phyloP scores from a whole-genome alignment of 192 early-diverging fungal species.

The Gaertneriomyces semiglobifer region DNA sequence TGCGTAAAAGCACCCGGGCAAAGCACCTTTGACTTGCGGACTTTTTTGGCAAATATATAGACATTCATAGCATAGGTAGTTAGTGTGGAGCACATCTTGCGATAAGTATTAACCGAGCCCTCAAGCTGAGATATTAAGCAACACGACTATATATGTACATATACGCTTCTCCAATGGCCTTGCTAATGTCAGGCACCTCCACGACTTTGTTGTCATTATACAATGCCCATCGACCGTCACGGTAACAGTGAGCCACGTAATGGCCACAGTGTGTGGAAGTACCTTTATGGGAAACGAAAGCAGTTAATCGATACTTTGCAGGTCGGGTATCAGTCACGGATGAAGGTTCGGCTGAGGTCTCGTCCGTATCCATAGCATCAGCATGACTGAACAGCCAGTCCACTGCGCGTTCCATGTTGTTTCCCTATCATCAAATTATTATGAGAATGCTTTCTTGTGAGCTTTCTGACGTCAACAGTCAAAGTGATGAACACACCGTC shows the following conservation, averaged over 20 bases:
- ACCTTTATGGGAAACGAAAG: constrained; percentile 94
- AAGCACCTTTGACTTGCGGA: constrained; percentile 42
- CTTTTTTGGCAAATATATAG: not conserved
- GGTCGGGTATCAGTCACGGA: constrained; percentile 20
- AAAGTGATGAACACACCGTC: constrained; percentile 52
- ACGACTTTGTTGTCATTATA: constrained; percentile 98
- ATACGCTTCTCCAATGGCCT: constrained; percentile 43
- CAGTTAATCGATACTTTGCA: constrained; percentile 61
- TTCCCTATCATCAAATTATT: constrained; percentile 42
- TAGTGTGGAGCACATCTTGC: too few species aligned
- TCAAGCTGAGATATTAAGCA: too few species aligned
- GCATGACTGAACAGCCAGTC: constrained; percentile 92
- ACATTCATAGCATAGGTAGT: too few species aligned
- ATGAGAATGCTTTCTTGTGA: not conserved
- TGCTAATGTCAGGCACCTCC: constrained; percentile 48
- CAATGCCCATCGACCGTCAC: constrained; percentile 77
- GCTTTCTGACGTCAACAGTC: not conserved
- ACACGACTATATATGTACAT: constrained; percentile 41
- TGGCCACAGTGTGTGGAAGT: constrained; percentile 94
- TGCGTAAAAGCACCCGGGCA: constrained; percentile 42
- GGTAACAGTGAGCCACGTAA: constrained; percentile 82
- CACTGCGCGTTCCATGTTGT: constrained; percentile 85
- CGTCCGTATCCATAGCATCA: constrained; percentile 40
- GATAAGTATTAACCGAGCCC: too few species aligned
- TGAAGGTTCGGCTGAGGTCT: constrained; percentile 13